Evolutionary conservation across 2,329 filamentous ascomycete genomes (phyloP), one percentile per base, ranked within the genome.

Genomic region (Botrytis pseudocinerea): DNA sequence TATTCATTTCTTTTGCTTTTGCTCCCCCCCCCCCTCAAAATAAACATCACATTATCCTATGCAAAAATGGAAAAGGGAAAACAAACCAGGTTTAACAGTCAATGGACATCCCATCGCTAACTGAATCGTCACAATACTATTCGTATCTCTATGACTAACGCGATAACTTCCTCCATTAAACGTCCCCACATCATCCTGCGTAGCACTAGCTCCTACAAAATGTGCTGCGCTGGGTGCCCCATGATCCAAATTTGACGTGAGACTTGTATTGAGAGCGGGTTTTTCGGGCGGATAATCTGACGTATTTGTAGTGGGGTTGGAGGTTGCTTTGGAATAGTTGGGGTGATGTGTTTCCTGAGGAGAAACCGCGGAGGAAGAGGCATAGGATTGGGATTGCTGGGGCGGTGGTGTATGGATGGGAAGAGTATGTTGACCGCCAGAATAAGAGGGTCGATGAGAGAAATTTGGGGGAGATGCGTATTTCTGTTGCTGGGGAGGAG

Each of bases 131-230:
- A 98, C 83, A 77, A 98, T 91, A 1, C 93, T 94, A 82, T 98
- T 99, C 73, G 90, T 91, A 82, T 98, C 94, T 35, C 96, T 88
- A 80, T 99, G 96, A 79, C 93, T 96, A 80, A 98, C 94, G 61
- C 96, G 88, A 81, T 95, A 99, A 80, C 93, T 95, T 20, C 96
- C 96, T 25, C 96, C 96, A 81, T 98, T 98, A 85, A 98, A 99
- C 0, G 92, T 96, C n/a, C 96, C 96, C 2, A 97, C 89, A 78
- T 97, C 95, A 82, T 98, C 96, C 44, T 89, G 85, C 0, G 88
- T 87, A 0, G 91, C 84, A 46, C 83, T 83, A 0, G 88, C 89
- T 44, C 92, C 93, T 9, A 85, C 81, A 76, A 95, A 94, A 73
- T 92, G 87, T 12, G 59, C 74, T n/a, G 78, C 79, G 25, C 77